phyloP scores from a whole-genome alignment of 2,329 filamentous ascomycete genomes.

The Fusarium pseudocircinatum region DNA sequence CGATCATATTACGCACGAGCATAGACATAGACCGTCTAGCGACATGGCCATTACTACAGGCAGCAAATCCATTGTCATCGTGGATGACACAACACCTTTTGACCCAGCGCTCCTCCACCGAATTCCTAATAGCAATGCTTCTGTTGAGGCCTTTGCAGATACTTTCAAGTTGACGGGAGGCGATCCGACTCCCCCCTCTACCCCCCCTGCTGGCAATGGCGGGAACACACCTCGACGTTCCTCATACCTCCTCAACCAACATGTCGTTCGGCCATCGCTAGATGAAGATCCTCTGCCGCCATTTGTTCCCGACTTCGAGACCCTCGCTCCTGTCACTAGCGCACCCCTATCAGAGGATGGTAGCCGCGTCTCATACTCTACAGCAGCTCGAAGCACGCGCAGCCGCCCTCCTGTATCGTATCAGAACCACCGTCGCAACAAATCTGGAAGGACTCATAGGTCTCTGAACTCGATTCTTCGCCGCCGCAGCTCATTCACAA shows the following conservation, averaged over 20 bases:
- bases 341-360: conserved; percentile 47
- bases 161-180: conserved; percentile 58
- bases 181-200: conserved; percentile 69
- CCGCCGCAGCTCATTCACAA: conserved; percentile 70
- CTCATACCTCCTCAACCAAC: conserved; percentile 64
- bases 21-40: conserved; percentile 56
- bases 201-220: conserved; percentile 59
- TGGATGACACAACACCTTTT: conserved; percentile 71
- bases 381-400: conserved; percentile 37
- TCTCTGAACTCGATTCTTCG: conserved; percentile 62
- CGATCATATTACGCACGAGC: conserved; percentile 47
- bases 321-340: conserved; percentile 46
- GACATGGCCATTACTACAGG: conserved; percentile 74
- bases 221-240: conserved; percentile 61
- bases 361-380: conserved; percentile 45
- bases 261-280: conserved; percentile 50
- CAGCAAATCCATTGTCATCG: conserved; percentile 91
- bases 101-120: conserved; percentile 62
- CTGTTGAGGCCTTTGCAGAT: conserved; percentile 64
- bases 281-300: conserved; percentile 56
- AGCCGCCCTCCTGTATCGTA: conserved; percentile 46
- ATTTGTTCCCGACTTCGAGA: conserved; percentile 58
- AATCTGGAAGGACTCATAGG: conserved; percentile 59
- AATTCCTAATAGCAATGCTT: conserved; percentile 55
- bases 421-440: conserved; percentile 55